Percentiles rank a stretch among this genome's conserved stretches.
Conservation (phyloP, 2,329 filamentous ascomycete genomes). For the Colletotrichum salicis region DNA sequence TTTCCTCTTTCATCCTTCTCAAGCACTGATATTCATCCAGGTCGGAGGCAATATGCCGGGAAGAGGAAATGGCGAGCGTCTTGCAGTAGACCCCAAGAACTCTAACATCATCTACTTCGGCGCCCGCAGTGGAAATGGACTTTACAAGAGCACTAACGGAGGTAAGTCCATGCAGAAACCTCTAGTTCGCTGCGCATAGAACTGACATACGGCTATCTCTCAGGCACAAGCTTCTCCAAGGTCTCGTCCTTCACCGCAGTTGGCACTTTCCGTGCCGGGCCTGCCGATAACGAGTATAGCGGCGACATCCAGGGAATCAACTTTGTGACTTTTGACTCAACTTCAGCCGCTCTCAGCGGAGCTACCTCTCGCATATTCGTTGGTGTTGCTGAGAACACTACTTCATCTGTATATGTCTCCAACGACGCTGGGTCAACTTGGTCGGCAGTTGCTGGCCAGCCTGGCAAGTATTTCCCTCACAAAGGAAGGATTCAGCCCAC, state of each 20-base stretch:
- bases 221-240: constrained; percentile 60
- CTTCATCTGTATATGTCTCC: constrained; percentile 64
- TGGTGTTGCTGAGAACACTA: constrained; percentile 62
- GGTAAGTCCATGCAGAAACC: constrained; percentile 60
- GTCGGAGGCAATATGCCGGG: constrained; percentile 72
- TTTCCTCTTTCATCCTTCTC: fast-evolving
- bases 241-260: constrained; percentile 64
- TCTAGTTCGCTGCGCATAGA: constrained; percentile 56
- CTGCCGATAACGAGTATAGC: constrained; percentile 52
- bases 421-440: constrained; percentile 65
- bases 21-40: neutral
- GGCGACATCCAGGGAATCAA: constrained; percentile 58
- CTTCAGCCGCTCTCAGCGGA: constrained; percentile 55
- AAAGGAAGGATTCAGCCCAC: constrained; percentile 61
- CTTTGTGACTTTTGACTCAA: constrained; percentile 67
- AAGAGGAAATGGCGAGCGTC: constrained; percentile 67
- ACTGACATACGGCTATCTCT: constrained; percentile 56
- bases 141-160: constrained; percentile 68
- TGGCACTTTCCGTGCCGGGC: constrained; percentile 61
- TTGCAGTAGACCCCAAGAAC: constrained; percentile 68
- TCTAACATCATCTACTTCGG: constrained; percentile 68
- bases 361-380: constrained; percentile 68
- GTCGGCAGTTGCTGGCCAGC: constrained; percentile 60
- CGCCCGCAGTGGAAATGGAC: constrained; percentile 66
- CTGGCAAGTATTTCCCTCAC: constrained; percentile 62